A percentile compares a stretch with the other conserved stretches of the same genome.
Evolutionary conservation across 768 basidiomycete genomes (phyloP).

Genomic region (Serendipita indica): DNA sequence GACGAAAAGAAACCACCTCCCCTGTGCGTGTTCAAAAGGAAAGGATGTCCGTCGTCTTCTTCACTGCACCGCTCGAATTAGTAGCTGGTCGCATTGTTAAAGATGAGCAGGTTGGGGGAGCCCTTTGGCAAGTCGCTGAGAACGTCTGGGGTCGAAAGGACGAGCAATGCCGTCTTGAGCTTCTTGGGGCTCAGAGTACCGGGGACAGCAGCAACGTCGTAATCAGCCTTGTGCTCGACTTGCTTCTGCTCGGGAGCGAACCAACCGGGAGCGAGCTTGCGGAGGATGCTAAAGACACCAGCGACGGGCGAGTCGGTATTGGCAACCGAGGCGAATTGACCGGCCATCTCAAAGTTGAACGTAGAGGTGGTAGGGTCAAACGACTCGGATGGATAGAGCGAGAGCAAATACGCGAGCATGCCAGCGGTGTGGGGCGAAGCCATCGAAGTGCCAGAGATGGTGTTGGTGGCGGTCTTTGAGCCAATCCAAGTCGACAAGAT

Average conservation of each 20-base stretch:
- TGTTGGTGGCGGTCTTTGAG: constrained; percentile 42
- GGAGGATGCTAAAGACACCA: constrained; percentile 32
- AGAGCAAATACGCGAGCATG: constrained; percentile 80
- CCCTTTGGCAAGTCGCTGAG: constrained; percentile 34
- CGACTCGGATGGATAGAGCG: constrained; percentile 55
- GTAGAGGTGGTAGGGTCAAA: constrained; percentile 36
- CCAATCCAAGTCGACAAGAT: constrained; percentile 81
- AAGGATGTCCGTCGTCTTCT: too few species aligned
- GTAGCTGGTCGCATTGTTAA: constrained; percentile 56
- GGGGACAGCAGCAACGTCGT: background rate
- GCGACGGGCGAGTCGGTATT: constrained; percentile 16
- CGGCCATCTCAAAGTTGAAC: constrained; percentile 10
- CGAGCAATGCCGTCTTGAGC: constrained; percentile 61
- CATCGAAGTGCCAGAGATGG: constrained; percentile 87
- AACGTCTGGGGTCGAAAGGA: constrained; percentile 37
- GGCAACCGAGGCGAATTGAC: constrained; percentile 17
- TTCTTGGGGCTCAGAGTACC: constrained; percentile 42
- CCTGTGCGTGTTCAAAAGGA: background rate
- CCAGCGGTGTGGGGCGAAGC: constrained; percentile 89
- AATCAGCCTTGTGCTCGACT: background rate
- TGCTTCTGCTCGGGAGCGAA: constrained; percentile 40
- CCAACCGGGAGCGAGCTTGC: constrained; percentile 44
- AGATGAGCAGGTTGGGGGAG: constrained; percentile 60
- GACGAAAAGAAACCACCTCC: background rate
- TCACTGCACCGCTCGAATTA: background rate